Conservation (phyloP, 1,139 yeast species). For the Tardiomyces depauwii region DNA sequence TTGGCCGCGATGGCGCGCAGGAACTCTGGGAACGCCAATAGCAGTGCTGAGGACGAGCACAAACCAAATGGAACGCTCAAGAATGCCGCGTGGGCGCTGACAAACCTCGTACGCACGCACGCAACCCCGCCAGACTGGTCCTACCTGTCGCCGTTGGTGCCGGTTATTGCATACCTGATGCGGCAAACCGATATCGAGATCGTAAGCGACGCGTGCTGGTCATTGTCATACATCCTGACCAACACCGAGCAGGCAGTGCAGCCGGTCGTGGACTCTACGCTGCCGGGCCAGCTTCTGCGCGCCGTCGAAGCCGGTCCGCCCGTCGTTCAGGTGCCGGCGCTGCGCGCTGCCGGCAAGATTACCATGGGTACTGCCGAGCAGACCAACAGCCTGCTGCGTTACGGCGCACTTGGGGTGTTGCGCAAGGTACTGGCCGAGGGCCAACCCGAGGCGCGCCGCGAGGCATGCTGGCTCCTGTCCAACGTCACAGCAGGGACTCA, state of each 20-base stretch:
- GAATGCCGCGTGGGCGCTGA: slow-evolving; percentile 94
- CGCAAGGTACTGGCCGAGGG: slow-evolving; percentile 68
- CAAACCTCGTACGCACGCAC: slow-evolving; percentile 89
- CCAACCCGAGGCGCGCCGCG: slow-evolving; percentile 86
- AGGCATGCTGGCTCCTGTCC: slow-evolving; percentile 96
- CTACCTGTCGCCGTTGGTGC: slow-evolving; percentile 71
- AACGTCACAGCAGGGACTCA: slow-evolving; percentile 93
- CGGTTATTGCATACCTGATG: slow-evolving; percentile 80
- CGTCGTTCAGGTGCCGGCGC: slow-evolving; percentile 87
- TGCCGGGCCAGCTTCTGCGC: slow-evolving; percentile 85
- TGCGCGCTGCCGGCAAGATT: slow-evolving; percentile 92
- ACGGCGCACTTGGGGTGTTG: slow-evolving; percentile 73
- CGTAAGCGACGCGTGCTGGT: slow-evolving; percentile 95
- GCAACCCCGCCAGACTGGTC: slow-evolving; percentile 95
- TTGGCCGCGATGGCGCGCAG: slow-evolving; percentile 55
- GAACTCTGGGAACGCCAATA: slow-evolving; percentile 33
- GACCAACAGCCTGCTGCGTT: slow-evolving; percentile 41
- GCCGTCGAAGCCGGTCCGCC: slow-evolving; percentile 73
- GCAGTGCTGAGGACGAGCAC: slow-evolving; percentile 63
- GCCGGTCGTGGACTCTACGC: slow-evolving; percentile 90
- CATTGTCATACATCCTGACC: slow-evolving; percentile 83
- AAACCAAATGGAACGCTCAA: slow-evolving; percentile 45
- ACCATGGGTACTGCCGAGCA: slow-evolving; percentile 92
- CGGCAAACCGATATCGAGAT: slow-evolving; percentile 87
- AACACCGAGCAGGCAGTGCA: slow-evolving; percentile 87